Percentiles rank a stretch among this genome's conserved stretches.
These are phyloP conservation scores for Incumbomyces lentus DNA, from an alignment of 2,329 filamentous ascomycete genomes.

Conservation along the genomic window DNA sequence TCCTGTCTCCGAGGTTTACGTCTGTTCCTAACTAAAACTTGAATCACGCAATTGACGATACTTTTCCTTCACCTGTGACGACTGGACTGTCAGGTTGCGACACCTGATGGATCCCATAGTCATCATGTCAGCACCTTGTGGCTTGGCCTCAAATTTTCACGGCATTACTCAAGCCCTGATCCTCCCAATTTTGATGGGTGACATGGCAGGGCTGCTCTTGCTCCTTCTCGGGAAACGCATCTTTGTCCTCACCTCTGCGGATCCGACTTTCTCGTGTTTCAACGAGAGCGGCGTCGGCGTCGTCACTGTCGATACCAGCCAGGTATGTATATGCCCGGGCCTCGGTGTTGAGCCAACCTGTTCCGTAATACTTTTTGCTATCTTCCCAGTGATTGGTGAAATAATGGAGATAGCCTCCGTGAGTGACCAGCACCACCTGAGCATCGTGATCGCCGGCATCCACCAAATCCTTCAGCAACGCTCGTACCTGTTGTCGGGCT, in stretches of 20 bases:
- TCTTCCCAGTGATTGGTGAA: constrained; percentile 72
- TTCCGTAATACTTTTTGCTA: constrained; percentile 30
- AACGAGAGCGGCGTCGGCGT: constrained; percentile 28
- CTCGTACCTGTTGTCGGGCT: constrained; percentile 49
- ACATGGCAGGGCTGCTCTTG: constrained; percentile 31
- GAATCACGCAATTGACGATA: too few species aligned
- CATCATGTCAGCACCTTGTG: too few species aligned
- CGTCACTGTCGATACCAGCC: constrained; percentile 41
- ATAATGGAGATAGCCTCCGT: constrained; percentile 77
- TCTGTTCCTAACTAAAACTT: too few species aligned
- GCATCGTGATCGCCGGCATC: constrained; percentile 41
- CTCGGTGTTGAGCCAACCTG: constrained; percentile 66
- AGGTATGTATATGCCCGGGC: constrained; percentile 58
- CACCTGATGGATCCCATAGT: too few species aligned
- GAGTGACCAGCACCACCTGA: constrained; percentile 66
- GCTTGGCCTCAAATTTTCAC: constrained; percentile 6
- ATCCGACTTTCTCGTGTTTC: constrained; percentile 34
- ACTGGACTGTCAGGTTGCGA: too few species aligned
- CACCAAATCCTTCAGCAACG: constrained; percentile 49
- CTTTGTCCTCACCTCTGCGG: constrained; percentile 30
- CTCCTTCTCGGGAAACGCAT: constrained; percentile 26
- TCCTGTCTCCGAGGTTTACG: too few species aligned
- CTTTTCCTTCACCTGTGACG: too few species aligned
- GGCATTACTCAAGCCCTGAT: constrained; percentile 29
- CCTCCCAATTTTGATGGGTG: constrained; percentile 34